Percentiles rank a stretch among this genome's conserved stretches.
phyloP scores from a whole-genome alignment of 805 yeast genomes.

The Sungouiozyma intestinalis region DNA sequence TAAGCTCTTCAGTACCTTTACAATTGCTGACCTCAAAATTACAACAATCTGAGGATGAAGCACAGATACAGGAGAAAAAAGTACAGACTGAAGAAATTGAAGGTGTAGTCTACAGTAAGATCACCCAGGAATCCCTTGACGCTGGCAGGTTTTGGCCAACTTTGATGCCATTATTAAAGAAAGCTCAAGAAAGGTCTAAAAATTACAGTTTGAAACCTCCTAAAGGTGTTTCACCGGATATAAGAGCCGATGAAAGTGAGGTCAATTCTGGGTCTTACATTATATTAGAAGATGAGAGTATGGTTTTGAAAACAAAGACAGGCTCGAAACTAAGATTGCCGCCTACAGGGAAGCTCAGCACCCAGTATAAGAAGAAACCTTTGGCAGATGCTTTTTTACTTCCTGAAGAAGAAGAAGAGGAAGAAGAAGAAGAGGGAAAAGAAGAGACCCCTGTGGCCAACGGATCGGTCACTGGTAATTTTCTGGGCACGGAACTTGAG shows the following conservation, averaged over 20 bases:
- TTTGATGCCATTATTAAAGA: constrained; percentile 44
- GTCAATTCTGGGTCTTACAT: constrained; percentile 31
- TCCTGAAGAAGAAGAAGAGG: constrained; percentile 24
- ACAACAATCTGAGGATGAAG: constrained; percentile 61
- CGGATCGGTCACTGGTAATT: not conserved
- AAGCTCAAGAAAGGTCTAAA: constrained; percentile 34
- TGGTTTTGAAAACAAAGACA: constrained; percentile 63
- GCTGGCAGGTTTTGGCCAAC: constrained; percentile 40
- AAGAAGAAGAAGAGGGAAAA: constrained; percentile 1
- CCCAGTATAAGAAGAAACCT: constrained; percentile 58
- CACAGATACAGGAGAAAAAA: constrained; percentile 40
- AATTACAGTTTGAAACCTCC: constrained; percentile 34
- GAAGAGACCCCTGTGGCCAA: constrained; percentile 1
- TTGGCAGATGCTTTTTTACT: constrained; percentile 46
- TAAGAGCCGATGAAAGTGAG: constrained; percentile 23
- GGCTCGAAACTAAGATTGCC: constrained; percentile 73
- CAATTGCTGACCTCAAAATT: constrained; percentile 49
- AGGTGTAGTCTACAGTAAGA: constrained; percentile 40
- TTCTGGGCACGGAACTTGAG: not conserved
- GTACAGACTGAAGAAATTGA: constrained; percentile 57
- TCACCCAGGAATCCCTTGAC: constrained; percentile 43
- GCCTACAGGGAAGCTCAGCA: constrained; percentile 77
- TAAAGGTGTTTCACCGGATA: constrained; percentile 25
- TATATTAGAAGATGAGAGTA: constrained; percentile 72
- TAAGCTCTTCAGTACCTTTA: constrained; percentile 79